phyloP scores from a whole-genome alignment of 148 eudicot species.

The Rhododendron simsii region DNA sequence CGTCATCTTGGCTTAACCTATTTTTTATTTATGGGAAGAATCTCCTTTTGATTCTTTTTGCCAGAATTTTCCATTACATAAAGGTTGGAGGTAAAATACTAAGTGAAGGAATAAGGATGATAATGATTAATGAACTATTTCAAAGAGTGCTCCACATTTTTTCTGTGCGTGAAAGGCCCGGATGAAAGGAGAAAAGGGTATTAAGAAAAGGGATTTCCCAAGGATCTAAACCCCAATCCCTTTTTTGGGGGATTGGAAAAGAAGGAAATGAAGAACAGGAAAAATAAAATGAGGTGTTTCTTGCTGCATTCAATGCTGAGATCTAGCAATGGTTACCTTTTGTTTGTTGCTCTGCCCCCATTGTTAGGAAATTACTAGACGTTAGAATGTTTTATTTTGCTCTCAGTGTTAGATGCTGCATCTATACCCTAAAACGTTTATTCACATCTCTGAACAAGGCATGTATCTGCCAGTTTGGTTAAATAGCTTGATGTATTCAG shows the following conservation, averaged over 20 bases:
- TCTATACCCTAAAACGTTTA: background rate
- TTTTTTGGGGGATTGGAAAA: background rate
- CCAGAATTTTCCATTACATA: background rate
- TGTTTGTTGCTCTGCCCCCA: background rate
- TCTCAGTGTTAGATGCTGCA: background rate
- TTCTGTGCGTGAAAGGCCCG: background rate
- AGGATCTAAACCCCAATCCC: background rate
- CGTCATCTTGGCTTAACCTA: background rate
- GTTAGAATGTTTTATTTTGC: background rate
- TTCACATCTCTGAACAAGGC: background rate
- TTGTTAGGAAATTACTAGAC: constrained; percentile 1
- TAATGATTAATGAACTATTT: background rate
- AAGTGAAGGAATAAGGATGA: background rate
- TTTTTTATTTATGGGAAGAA: background rate
- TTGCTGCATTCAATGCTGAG: background rate
- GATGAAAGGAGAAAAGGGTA: background rate
- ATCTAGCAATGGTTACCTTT: background rate
- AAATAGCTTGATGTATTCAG: background rate
- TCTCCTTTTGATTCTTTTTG: background rate
- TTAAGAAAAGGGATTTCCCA: background rate
- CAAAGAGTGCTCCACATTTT: background rate
- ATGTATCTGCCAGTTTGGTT: background rate
- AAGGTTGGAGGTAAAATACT: background rate
- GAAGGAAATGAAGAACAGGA: background rate
- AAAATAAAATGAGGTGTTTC: background rate